Percentiles rank a stretch among this genome's conserved stretches.
Conservation (phyloP, 2,329 filamentous ascomycete species). For the Aaosphaeria pasadenensis region DNA sequence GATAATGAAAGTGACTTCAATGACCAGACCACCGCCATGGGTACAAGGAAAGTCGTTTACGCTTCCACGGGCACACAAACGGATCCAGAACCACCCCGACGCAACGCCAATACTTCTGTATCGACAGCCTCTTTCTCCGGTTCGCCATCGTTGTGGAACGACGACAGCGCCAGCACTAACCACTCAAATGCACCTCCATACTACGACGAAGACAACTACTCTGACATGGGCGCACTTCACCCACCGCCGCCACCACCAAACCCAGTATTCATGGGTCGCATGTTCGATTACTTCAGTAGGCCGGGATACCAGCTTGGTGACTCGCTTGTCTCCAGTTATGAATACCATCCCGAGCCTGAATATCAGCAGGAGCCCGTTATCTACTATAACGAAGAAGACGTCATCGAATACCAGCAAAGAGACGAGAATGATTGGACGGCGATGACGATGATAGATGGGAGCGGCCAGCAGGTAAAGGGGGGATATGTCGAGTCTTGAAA, state of each 20-base stretch:
- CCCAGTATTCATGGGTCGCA: slow-evolving; percentile 28
- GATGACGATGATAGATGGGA: too few relatives aligned
- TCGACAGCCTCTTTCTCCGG: slow-evolving; percentile 5
- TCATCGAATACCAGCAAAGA: too few relatives aligned
- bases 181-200: too few relatives aligned
- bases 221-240: slow-evolving; percentile 3
- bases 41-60: slow-evolving; percentile 8
- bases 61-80: slow-evolving; percentile 23
- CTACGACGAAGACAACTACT: too few relatives aligned
- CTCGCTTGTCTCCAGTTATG: slow-evolving; percentile 23
- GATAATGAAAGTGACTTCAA: background rate
- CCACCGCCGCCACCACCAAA: slow-evolving; percentile 14
- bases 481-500: too few relatives aligned
- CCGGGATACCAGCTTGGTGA: slow-evolving; percentile 32
- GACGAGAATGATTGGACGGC: too few relatives aligned
- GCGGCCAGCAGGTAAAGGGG: too few relatives aligned
- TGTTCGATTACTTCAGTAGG: slow-evolving; percentile 31
- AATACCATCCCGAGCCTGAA: slow-evolving; percentile 6
- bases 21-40: too few relatives aligned
- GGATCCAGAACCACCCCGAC: slow-evolving; percentile 8
- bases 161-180: slow-evolving; percentile 2
- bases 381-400: slow-evolving; percentile 15
- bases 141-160: slow-evolving; percentile 6
- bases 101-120: slow-evolving; percentile 3
- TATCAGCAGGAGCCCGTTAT: background rate